Evolutionary conservation across 2,329 filamentous ascomycete species (phyloP), one percentile per base, ranked within the genome.

Genomic region (Ceratocystiopsis sp.): DNA sequence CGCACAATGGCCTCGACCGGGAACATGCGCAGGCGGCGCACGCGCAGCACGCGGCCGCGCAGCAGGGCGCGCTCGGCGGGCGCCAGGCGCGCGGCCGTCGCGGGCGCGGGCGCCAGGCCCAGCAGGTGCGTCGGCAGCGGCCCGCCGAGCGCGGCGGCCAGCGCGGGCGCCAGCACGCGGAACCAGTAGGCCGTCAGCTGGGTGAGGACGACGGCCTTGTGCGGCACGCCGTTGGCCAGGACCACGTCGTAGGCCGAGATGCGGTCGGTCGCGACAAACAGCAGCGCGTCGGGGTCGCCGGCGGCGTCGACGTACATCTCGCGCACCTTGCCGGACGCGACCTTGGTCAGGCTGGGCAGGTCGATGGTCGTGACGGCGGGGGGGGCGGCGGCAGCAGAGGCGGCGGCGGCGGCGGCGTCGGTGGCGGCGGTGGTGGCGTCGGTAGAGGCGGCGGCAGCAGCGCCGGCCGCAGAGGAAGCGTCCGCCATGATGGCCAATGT

Each of bases 211-310:
- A 59, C 57, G 50, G 72, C 72, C 62, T 75, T 75, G 55, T 63
- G 55, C 38, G 66, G 64, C 41, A 72, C 65, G 49, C 66, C 66
- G 53, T 91, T 95, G 46, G 73, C 65, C 69, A 93, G 78, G 53
- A 93, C 76, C 53, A 93, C 85, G 70, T 96, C 89, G 67, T 89
- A 96, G 44, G 91, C 91, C 19, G 85, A 94, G 59, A 95, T 91
- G 51, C 91, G 80, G 64, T 95, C 87, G 14, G 84, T 50, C 12
- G 54, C 52, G 19, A 53, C 57, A n/a, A 59, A 52, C 32, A 60
- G 49, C 41, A 60, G 53, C 4, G 55, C 51, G 40, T 51, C 48
- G 37, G 51, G 52, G 42, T 52, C 48, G n/a, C n/a, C n/a, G 38
- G n/a, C 38, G 14, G 40, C 40, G 18, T 42, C 34, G 35, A 44